Evolutionary conservation across 768 basidiomycete species (phyloP), one percentile per base, ranked within the genome.

Genomic region (Chalciporus pseudorubinellus): DNA sequence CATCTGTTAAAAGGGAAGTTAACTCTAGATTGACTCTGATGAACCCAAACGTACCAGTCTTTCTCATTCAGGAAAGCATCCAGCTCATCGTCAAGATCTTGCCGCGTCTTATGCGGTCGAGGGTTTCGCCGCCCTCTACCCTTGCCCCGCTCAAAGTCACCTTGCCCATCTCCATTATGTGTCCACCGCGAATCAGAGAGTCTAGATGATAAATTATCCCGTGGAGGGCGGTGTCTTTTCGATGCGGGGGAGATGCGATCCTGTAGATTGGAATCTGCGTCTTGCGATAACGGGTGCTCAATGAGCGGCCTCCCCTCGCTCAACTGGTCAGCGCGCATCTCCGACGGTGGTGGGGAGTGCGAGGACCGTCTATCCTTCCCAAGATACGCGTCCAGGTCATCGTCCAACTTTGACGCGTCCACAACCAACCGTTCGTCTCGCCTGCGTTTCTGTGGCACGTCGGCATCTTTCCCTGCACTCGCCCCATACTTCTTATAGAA

Each of bases 1-100:
- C 12, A 1, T 31, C 19, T 19, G 39, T 51, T 34, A 44, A 21
- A 39, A 8, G 20, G 20, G 10, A 13, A 14, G 38, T 65, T 13
- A 65, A 39, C 12, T 40, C 10, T 44, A 34, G 14, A 22, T 26
- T 22, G 41, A 28, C 29, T 31, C 29, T 18, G 21, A 54, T 19
- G 19, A 36, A 44, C 20, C 14, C 3, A 14, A 24, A 55, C 57
- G 49, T 34, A 59, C 60, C 39, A 77, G 51, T 74, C 69, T 58
- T 74, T 74, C 56, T 76, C 74, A 22, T 80, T 82, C 56, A 89
- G 66, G 68, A 92, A 92, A 14, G 85, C 84, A 28, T 92, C 90
- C 42, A 92, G 72, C 61, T 93, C 90, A 44, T 85, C 88, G 56
- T 93, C 90, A 33, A 93, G 73, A 59, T 92, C 88, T 68, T 87